These are phyloP conservation scores for Capronia americana DNA, from an alignment of 2,329 filamentous ascomycete genomes.

Conservation along the genomic window DNA sequence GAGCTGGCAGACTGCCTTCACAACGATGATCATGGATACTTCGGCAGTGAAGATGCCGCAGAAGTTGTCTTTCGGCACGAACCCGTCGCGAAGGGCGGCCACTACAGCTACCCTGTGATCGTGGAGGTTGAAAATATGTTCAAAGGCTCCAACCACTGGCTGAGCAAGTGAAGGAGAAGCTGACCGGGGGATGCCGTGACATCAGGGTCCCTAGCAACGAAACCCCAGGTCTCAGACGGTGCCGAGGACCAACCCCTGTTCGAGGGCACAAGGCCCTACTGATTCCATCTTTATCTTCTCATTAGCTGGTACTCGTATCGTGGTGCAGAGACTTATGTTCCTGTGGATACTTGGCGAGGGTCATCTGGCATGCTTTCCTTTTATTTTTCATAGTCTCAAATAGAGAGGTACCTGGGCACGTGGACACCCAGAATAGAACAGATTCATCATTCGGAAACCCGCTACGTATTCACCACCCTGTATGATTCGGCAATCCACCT, in stretches of 20 bases:
- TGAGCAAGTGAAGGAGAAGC: constrained; percentile 16
- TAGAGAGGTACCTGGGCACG: not conserved
- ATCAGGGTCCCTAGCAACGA: not conserved
- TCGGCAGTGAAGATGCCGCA: constrained; percentile 30
- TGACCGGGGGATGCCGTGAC: not conserved
- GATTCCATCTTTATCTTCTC: not conserved
- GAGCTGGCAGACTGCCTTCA: constrained; percentile 15
- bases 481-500: not conserved
- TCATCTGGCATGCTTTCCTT: not conserved
- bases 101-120: constrained; percentile 16
- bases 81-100: constrained; percentile 11
- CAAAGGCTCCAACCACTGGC: constrained; percentile 27
- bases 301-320: not conserved
- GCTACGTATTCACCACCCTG: not conserved
- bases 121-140: constrained; percentile 12
- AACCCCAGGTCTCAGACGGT: not conserved
- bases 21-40: constrained; percentile 23
- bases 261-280: not conserved
- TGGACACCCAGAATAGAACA: not conserved
- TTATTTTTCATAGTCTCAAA: not conserved
- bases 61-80: constrained; percentile 27
- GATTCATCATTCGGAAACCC: not conserved
- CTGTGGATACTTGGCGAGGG: not conserved
- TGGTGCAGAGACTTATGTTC: not conserved
- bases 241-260: not conserved